These are phyloP conservation scores for Saxophila tyrrhenica DNA, from an alignment of 495 filamentous ascomycete genomes.

Conservation along the genomic window DNA sequence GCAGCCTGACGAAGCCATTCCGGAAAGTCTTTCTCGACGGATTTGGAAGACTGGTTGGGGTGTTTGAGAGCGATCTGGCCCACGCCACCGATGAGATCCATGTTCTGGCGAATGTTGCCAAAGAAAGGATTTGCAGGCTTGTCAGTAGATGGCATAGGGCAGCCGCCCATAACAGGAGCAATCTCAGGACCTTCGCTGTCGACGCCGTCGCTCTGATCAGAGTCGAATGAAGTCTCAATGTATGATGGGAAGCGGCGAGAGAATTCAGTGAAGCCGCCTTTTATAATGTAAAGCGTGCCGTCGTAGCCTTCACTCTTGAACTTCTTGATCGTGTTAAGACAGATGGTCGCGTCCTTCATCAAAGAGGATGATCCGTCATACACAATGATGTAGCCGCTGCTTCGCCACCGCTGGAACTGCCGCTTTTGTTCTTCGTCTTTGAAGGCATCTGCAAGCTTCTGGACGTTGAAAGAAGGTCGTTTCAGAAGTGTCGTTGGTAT, in stretches of 20 bases:
- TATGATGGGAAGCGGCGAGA: constrained; percentile 37
- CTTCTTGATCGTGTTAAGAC: constrained; percentile 81
- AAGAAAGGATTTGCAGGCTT: constrained; percentile 80
- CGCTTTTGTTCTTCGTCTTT: constrained; percentile 58
- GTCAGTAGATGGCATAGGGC: constrained; percentile 60
- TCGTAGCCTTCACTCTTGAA: constrained; percentile 76
- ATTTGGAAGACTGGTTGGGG: constrained; percentile 45
- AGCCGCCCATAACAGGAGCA: constrained; percentile 76
- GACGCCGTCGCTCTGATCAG: neutral
- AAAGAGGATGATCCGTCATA: constrained; percentile 72
- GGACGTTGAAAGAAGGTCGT: constrained; percentile 78
- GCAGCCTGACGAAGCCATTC: constrained; percentile 64
- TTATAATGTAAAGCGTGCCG: constrained; percentile 60
- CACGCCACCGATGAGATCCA: constrained; percentile 88
- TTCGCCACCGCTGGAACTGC: constrained; percentile 67
- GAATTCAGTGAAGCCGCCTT: constrained; percentile 44
- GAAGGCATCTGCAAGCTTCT: constrained; percentile 82
- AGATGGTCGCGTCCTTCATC: constrained; percentile 62
- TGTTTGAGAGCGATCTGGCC: constrained; percentile 73
- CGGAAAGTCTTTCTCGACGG: constrained; percentile 44
- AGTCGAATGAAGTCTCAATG: constrained; percentile 5
- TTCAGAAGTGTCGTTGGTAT: constrained; percentile 93
- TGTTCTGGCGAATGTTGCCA: constrained; percentile 89
- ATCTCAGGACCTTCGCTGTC: constrained; percentile 38
- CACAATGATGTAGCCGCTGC: constrained; percentile 64